Evolutionary conservation across 2,329 filamentous ascomycete genomes (phyloP).

Genomic region (Cyclaneusma minus): DNA sequence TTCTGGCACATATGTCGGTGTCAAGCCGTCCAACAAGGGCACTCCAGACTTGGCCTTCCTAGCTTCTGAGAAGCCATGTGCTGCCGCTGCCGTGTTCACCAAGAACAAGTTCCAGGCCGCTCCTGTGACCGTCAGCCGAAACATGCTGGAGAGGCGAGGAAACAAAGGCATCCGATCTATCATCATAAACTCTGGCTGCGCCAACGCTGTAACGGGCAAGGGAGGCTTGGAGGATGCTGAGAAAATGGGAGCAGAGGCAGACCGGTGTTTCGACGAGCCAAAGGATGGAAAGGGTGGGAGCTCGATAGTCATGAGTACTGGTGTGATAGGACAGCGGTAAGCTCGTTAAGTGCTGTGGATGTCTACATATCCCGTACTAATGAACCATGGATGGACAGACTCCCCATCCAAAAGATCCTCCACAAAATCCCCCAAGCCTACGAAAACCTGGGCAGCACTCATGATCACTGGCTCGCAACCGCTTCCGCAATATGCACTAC

Average conservation of each 20-base stretch:
- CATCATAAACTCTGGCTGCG: slow-evolving; percentile 88
- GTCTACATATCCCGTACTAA: slow-evolving; percentile 3
- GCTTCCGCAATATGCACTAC: slow-evolving; percentile 94
- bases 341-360: slow-evolving; percentile 8
- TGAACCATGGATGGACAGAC: slow-evolving; percentile 25
- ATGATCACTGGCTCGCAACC: slow-evolving; percentile 74
- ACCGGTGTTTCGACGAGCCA: slow-evolving; percentile 40
- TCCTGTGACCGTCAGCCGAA: slow-evolving; percentile 72
- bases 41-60: slow-evolving; percentile 86
- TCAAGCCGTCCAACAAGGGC: slow-evolving; percentile 83
- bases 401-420: slow-evolving; percentile 85
- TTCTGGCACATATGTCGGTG: slow-evolving; percentile 77
- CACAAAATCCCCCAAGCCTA: slow-evolving; percentile 66
- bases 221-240: slow-evolving; percentile 79
- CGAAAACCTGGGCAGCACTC: slow-evolving; percentile 52
- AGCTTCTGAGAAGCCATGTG: slow-evolving; percentile 71
- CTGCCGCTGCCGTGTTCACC: slow-evolving; percentile 86
- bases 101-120: slow-evolving; percentile 98
- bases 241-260: slow-evolving; percentile 67
- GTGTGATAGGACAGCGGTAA: slow-evolving; percentile 85
- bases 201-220: slow-evolving; percentile 90
- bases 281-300: slow-evolving; percentile 31
- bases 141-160: slow-evolving; percentile 49
- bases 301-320: slow-evolving; percentile 96
- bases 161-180: slow-evolving; percentile 64